phyloP scores from a whole-genome alignment of 768 basidiomycete species.

The Dioszegia aurantiaca region DNA sequence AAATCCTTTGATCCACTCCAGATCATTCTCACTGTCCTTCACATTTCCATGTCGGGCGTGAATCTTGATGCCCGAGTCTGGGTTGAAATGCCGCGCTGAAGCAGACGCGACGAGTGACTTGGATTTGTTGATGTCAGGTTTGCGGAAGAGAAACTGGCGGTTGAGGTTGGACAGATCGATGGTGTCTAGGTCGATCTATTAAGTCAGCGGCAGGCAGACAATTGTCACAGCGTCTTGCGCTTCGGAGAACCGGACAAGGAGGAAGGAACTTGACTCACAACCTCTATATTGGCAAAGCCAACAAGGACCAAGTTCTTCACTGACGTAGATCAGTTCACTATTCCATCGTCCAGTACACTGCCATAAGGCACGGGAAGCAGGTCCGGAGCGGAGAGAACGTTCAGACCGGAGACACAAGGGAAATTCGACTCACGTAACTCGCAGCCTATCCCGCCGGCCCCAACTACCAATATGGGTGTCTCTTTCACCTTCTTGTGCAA shows the following conservation, averaged over 20 bases:
- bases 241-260: no score
- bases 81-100: conserved; percentile 51
- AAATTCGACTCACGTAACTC: conserved; percentile 67
- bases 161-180: conserved; percentile 98
- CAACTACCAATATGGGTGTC: conserved; percentile 70
- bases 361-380: no score
- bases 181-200: conserved; percentile 82
- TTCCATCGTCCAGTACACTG: neutral
- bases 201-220: neutral
- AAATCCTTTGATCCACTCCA: conserved; percentile 85
- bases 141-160: conserved; percentile 91
- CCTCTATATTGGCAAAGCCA: conserved; percentile 86
- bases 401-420: conserved; percentile 29
- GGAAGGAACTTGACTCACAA: conserved; percentile 52
- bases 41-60: conserved; percentile 91
- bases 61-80: conserved; percentile 80
- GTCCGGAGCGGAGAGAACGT: no score
- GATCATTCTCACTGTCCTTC: conserved; percentile 84
- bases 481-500: conserved; percentile 56
- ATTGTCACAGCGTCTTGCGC: no score
- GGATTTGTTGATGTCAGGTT: conserved; percentile 95
- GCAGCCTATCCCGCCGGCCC: conserved; percentile 95
- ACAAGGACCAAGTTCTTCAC: conserved; percentile 94
- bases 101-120: conserved; percentile 72
- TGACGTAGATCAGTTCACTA: conserved; percentile 48